Base-by-base conservation (phyloP, 306 rosid species). In the Cucurbita argyrosperma region DNA sequence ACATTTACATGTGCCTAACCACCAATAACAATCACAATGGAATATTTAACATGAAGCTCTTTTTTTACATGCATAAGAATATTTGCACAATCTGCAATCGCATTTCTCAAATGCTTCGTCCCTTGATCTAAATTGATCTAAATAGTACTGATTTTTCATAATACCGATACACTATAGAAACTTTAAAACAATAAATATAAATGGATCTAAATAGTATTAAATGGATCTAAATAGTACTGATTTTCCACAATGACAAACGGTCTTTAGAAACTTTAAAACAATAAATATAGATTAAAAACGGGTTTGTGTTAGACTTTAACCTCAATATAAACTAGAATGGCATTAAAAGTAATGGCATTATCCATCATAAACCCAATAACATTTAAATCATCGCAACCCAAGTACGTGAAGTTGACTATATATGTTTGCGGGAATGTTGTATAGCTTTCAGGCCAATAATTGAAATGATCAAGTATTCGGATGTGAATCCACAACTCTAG, bases 21-120 rank as follows among this genome's bases (percentile, higher is more conserved):
- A 67, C 97, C 97, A 35, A 92, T 52, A 2, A 89, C 90, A 77
- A 89, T 81, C n/a, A 88, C 82, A 0, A 94, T 96, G 4, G 94
- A 89, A 26, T 83, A 39, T 30, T 75, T 19, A 8, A 94, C 87
- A 0, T 69, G 45, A 3, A 82, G 66, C 56, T 74, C 63, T 39
- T 82, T 70, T 84, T 89, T 89, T 7, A 92, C 38, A 54, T 89
- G 82, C 38, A 86, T 63, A 40, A 92, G 54, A 7, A 92, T 62
- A 18, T 45, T 76, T 19, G 92, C 96, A 79, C 89, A 92, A 77
- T 92, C 94, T 72, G 89, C 95, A 57, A 91, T 21, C 0, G 88
- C 85, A 72, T 89, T 89, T 39, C 75, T 78, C 6, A 83, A 83
- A 45, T 21, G 92, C 94, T 71, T 85, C 91, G 64, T 86, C 78